Percentiles rank a stretch among this genome's conserved stretches.
phyloP scores from a whole-genome alignment of 2,329 filamentous ascomycete species.

The Trichophyton verrucosum region DNA sequence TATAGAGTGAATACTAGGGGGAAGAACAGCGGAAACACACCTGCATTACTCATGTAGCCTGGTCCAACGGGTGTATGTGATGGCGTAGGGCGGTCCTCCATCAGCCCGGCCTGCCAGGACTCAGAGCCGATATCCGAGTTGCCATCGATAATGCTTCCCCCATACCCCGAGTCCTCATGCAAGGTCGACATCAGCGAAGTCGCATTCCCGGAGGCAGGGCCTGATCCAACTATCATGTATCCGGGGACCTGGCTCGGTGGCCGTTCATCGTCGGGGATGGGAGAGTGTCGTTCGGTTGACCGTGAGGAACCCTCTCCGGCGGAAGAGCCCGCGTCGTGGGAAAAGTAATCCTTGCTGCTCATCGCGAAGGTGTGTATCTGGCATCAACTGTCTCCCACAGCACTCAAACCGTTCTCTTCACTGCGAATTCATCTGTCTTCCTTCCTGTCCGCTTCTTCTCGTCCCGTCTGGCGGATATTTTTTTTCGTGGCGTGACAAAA shows the following conservation, averaged over 20 bases:
- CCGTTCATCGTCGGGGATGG: conserved; percentile 10
- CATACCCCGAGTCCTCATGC: conserved; percentile 84
- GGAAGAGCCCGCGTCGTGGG: conserved; percentile 24
- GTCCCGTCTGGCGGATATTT: neutral
- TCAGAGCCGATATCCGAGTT: conserved; percentile 28
- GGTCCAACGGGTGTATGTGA: conserved; percentile 40
- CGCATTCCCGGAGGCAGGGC: conserved; percentile 69
- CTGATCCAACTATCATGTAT: conserved; percentile 82
- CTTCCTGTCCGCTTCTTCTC: neutral
- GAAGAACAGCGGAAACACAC: conserved; percentile 17
- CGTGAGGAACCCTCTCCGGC: conserved; percentile 28
- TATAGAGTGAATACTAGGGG: neutral
- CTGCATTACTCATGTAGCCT: conserved; percentile 37
- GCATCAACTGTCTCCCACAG: neutral
- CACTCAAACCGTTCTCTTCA: neutral
- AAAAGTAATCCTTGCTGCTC: conserved; percentile 34
- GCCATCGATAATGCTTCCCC: conserved; percentile 49
- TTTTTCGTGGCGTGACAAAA: neutral
- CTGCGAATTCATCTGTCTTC: neutral
- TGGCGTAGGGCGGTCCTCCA: conserved; percentile 47
- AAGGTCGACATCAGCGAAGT: conserved; percentile 68
- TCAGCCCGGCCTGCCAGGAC: conserved; percentile 44
- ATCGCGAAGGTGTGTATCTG: conserved; percentile 16
- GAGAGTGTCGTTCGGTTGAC: conserved; percentile 18
- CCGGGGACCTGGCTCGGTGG: conserved; percentile 36